Conservation (phyloP, 2,329 filamentous ascomycete genomes). For the Venturia effusa region DNA sequence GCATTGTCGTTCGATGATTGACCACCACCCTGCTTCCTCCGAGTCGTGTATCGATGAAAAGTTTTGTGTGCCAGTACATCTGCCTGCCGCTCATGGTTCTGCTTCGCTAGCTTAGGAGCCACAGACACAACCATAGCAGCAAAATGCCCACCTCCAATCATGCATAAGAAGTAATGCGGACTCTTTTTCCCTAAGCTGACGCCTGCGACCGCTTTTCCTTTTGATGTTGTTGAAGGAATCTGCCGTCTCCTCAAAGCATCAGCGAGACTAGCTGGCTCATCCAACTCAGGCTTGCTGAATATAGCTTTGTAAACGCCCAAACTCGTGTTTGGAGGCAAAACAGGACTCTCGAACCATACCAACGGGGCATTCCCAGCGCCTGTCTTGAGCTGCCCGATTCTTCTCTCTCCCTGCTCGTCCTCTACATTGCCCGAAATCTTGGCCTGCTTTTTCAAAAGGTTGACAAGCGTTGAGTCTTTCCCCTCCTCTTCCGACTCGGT, state of each 20-base stretch:
- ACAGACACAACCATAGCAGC: conserved; percentile 92
- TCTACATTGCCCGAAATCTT: conserved; percentile 44
- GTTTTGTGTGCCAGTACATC: conserved; percentile 92
- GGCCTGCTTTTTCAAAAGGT: conserved; percentile 74
- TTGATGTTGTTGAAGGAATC: conserved; percentile 44
- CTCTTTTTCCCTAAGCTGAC: conserved; percentile 38
- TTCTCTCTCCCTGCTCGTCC: conserved; percentile 38
- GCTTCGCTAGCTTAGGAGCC: conserved; percentile 66
- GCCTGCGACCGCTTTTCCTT: neutral
- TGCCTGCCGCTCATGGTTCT: conserved; percentile 65
- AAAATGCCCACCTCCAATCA: conserved; percentile 97
- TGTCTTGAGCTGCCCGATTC: conserved; percentile 34
- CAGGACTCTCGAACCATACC: conserved; percentile 73
- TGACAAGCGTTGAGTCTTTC: conserved; percentile 59
- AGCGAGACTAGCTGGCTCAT: conserved; percentile 48
- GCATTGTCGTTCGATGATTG: conserved; percentile 89
- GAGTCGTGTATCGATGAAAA: conserved; percentile 93
- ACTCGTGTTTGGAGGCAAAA: conserved; percentile 65
- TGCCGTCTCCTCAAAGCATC: conserved; percentile 68
- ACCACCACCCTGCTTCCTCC: conserved; percentile 89
- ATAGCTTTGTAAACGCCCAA: conserved; percentile 80
- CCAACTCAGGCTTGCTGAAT: conserved; percentile 62
- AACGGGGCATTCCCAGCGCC: conserved; percentile 60
- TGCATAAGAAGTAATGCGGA: conserved; percentile 89
- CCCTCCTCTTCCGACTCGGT: conserved; percentile 60